Percentiles rank a stretch among this genome's conserved stretches.
phyloP scores from a whole-genome alignment of 352 stramenopile species.

The Pythium phragmiticola region DNA sequence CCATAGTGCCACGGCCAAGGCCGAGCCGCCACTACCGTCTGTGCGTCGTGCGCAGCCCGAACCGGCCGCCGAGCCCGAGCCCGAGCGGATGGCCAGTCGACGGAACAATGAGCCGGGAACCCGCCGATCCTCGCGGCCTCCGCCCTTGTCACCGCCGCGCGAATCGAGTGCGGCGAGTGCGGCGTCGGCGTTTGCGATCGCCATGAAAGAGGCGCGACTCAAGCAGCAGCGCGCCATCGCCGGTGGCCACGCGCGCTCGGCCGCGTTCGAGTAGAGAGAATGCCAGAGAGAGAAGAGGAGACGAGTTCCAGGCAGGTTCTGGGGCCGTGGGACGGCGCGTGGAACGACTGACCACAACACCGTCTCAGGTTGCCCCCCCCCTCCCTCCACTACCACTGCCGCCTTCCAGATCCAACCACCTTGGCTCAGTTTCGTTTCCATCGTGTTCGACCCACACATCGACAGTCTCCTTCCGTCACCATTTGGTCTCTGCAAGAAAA shows the following conservation, averaged over 20 bases:
- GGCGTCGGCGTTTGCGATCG: constrained; percentile 67
- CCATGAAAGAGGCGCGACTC: constrained; percentile 76
- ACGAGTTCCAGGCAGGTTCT: background rate
- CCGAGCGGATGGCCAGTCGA: constrained; percentile 11
- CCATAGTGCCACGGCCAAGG: background rate
- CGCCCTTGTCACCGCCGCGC: background rate
- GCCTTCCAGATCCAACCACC: background rate
- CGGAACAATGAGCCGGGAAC: background rate
- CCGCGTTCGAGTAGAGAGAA: constrained; percentile 10
- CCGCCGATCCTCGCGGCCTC: background rate
- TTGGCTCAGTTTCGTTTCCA: no score
- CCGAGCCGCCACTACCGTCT: background rate
- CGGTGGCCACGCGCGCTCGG: constrained; percentile 3
- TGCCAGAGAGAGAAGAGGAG: background rate
- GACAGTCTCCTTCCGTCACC: no score
- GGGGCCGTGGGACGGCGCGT: no score
- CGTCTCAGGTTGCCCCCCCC: background rate
- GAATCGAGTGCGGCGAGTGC: constrained; percentile 43
- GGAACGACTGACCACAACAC: background rate
- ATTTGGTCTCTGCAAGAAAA: no score
- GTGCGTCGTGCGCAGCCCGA: constrained; percentile 2
- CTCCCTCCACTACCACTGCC: background rate
- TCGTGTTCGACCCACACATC: no score
- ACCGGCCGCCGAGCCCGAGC: constrained; percentile 21
- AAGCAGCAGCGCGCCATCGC: constrained; percentile 50